phyloP scores from a whole-genome alignment of 2,329 filamentous ascomycete genomes.

The Nothopassalora personata region DNA sequence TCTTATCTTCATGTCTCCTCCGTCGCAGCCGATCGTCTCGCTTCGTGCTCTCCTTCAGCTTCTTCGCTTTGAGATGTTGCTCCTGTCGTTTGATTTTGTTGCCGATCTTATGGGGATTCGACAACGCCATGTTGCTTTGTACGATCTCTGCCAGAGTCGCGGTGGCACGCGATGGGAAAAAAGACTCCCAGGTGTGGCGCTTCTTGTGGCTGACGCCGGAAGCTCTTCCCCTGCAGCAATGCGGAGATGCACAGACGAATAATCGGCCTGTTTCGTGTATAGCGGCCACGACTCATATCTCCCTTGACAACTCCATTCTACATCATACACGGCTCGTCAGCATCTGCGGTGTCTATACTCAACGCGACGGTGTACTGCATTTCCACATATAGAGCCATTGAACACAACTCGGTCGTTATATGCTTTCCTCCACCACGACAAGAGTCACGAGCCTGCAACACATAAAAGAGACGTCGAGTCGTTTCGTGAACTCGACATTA shows the following conservation, averaged over 20 bases:
- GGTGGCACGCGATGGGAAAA: background rate
- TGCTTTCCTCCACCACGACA: conserved; percentile 9
- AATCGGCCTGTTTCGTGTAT: background rate
- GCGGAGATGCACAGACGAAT: background rate
- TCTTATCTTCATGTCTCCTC: conserved; percentile 78
- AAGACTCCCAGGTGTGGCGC: background rate
- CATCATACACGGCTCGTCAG: conserved; percentile 1
- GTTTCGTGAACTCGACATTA: background rate
- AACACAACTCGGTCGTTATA: background rate
- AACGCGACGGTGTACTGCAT: background rate
- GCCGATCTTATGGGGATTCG: conserved; percentile 29
- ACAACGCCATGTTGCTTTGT: conserved; percentile 24
- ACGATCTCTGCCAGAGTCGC: background rate
- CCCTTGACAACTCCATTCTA: background rate
- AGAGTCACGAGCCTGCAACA: conserved; percentile 13
- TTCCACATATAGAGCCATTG: background rate
- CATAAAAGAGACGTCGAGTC: background rate
- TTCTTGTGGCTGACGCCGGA: background rate
- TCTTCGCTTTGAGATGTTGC: conserved; percentile 76
- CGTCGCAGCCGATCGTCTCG: conserved; percentile 71
- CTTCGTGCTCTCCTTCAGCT: conserved; percentile 64
- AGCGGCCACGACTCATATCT: background rate
- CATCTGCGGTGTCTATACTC: background rate
- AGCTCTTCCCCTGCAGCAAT: background rate
- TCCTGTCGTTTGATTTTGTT: conserved; percentile 70